Evolutionary conservation across 2,329 filamentous ascomycete genomes (phyloP), one percentile per base, ranked within the genome.

Genomic region (Berkeleyomyces rouxiae): DNA sequence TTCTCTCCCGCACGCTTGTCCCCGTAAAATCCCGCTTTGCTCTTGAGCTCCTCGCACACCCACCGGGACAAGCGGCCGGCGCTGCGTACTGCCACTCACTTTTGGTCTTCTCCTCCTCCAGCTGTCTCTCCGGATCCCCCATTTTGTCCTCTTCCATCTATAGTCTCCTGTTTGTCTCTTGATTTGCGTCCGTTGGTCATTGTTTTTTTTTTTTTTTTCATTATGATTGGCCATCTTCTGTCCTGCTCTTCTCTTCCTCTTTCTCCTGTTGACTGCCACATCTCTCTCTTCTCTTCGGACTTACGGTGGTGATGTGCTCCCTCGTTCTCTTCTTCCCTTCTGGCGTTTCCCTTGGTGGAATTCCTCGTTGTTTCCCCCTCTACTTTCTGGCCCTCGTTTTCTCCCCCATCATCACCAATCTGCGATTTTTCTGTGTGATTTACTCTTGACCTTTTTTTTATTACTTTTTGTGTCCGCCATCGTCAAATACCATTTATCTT

Each of bases 211-310:
- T 49, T 43, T 62, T 40, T n/a, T 42, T 13, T 42, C 49, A 36
- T 59, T 40, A 59, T 59, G 58, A 59, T 47, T 68, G 44, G 40
- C 43, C 63, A 31, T 51, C 43, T 59, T 13, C 37, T 51, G 31
- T 63, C 44, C 36, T 64, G 42, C 60, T 47, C 46, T 43, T 63
- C 40, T 37, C 63, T 43, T 63, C 61, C 65, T 47, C 49, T 51
- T 63, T 37, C 31, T 53, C 46, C 7, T 23, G 40, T 57, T 63
- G 33, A 39, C 7, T 55, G 33, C 39, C 33, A 55, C 37, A 55
- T 55, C 51, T 68, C 67, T 68, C 67, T 71, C 68, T 71, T 42
- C 42, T 57, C n/a, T 57, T 61, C n/a, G 9, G 23, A 1, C 23
- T 23, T 23, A 2, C 23, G 23, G 23, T 23, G 23, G 23, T 23